phyloP scores from a whole-genome alignment of 139 green algal genomes.

The Tetradesmus lagerheimii region DNA sequence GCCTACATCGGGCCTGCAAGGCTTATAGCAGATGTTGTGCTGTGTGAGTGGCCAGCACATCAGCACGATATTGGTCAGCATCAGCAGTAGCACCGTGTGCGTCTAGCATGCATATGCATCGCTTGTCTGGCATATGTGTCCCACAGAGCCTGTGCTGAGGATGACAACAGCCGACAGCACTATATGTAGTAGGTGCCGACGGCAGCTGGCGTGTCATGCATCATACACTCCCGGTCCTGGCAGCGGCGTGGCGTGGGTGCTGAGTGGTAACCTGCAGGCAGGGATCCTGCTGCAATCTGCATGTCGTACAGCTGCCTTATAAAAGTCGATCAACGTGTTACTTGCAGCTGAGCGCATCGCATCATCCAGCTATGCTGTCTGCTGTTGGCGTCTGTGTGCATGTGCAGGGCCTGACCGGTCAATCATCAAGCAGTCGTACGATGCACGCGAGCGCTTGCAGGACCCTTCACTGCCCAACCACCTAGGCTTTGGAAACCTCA shows the following conservation, averaged over 20 bases:
- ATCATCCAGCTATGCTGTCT: conserved; percentile 39
- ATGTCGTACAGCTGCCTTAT: too few species aligned
- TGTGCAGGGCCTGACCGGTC: conserved; percentile 76
- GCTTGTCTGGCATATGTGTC: not conserved
- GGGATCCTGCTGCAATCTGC: too few species aligned
- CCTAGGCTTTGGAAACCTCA: conserved; percentile 89
- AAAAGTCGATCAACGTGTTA: too few species aligned
- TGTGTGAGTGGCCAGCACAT: conserved; percentile 49
- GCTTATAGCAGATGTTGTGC: conserved; percentile 89
- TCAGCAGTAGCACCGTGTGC: not conserved
- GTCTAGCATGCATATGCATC: not conserved
- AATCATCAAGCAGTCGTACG: conserved; percentile 97
- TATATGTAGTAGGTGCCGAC: too few species aligned
- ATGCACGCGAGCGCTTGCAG: conserved; percentile 88
- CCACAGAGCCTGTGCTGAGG: too few species aligned
- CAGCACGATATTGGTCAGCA: not conserved
- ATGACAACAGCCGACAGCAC: too few species aligned
- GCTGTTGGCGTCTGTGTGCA: not conserved
- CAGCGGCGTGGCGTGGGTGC: too few species aligned
- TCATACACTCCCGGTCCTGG: too few species aligned
- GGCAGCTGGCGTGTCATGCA: not conserved
- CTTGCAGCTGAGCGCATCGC: not conserved
- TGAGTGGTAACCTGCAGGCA: too few species aligned
- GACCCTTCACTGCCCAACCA: conserved; percentile 69
- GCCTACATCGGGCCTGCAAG: conserved; percentile 86